Base-by-base conservation (phyloP, 495 filamentous ascomycete species). In the Hypoxylon trugodes region DNA sequence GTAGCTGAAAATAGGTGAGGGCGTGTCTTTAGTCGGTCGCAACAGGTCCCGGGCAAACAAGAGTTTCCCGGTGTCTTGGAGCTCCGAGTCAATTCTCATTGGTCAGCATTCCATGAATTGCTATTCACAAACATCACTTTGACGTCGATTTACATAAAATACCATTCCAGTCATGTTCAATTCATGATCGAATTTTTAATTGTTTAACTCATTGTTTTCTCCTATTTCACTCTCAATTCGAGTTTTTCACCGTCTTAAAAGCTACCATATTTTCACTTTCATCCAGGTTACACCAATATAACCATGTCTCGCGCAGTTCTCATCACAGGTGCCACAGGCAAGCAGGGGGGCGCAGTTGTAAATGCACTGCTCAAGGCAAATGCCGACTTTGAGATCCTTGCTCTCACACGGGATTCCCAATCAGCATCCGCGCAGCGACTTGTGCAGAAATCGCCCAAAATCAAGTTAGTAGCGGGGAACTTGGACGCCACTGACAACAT, bases 291-390 rank as follows among this genome's bases (percentile, higher is more conserved):
- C n/a, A 9, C 28, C 1, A 12, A 21, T 13, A 51, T 19, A 8
- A 64, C 50, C 15, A 73, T 71, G 66, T 68, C 66, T n/a, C 65
- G 68, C 7, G 65, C 78, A 10, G 64, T 89, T 47, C 80, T 90
- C 30, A 70, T 90, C 30, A 84, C 82, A 9, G 86, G 87, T 7
- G 87, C 84, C n/a, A 90, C 85, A 1, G 87, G 86, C 69, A 87
- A 86, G 56, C 88, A 90, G 73, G 88, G 88, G 42, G 82, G 85
- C 19, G 75, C 83, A 3, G 69, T 87, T 19, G 78, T 90, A 61
- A 73, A 77, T 4, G 78, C 74, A 26, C 79, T 90, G 18, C 69
- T 87, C 16, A 35, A 66, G 22, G 70, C 77, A 3, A 62, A 72
- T 15, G 53, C 70, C 15, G 69, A 78, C 6, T 84, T 86, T 70